A percentile compares a stretch with the other conserved stretches of the same genome.
phyloP scores from a whole-genome alignment of 1,284 basidiomycete species.

The Puccinia sorghi region DNA sequence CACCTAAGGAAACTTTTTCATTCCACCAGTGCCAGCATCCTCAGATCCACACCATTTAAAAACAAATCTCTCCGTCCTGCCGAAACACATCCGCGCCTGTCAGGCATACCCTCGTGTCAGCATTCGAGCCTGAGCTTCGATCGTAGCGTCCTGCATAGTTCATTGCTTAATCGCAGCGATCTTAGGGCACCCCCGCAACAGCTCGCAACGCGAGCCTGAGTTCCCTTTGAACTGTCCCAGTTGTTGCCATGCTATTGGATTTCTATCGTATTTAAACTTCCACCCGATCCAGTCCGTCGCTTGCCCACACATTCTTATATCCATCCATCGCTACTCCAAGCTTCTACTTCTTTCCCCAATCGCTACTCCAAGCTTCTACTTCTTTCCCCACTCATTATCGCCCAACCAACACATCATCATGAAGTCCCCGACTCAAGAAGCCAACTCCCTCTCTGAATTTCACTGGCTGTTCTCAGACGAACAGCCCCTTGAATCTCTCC shows the following conservation, averaged over 20 bases:
- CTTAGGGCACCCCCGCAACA: neutral
- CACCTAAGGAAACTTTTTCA: too few relatives aligned
- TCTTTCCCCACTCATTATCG: neutral
- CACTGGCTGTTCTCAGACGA: slow-evolving; percentile 24
- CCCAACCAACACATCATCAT: neutral
- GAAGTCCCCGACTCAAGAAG: neutral
- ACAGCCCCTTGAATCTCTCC: neutral
- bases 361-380: neutral
- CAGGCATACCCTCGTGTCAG: neutral
- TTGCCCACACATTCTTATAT: neutral
- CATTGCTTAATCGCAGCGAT: neutral
- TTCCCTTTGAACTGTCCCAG: neutral
- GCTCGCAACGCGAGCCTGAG: neutral
- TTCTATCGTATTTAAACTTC: neutral
- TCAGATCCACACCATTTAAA: neutral
- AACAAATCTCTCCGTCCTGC: neutral
- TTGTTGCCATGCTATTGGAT: neutral
- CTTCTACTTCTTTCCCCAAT: neutral
- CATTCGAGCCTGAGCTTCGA: neutral
- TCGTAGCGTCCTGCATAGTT: slow-evolving; percentile 2
- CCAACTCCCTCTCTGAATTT: neutral
- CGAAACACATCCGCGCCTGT: slow-evolving; percentile 12
- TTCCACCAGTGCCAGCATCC: neutral
- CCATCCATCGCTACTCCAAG: neutral
- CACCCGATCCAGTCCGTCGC: too few relatives aligned